Base-by-base conservation (phyloP, 1,139 yeast species). In the Lipomyces yarrowii region DNA sequence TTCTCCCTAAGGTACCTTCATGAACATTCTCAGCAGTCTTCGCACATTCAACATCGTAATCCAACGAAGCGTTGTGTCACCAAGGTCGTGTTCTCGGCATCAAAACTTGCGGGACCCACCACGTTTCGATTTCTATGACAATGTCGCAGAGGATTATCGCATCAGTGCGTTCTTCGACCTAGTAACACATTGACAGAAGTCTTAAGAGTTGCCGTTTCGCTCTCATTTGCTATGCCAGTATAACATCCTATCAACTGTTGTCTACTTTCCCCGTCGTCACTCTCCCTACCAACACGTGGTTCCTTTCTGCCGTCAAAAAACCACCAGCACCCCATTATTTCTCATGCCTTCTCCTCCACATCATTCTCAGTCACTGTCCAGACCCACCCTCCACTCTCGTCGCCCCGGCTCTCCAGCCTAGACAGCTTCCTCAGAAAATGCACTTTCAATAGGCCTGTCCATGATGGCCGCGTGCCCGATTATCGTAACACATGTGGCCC, bases 371-470 rank as follows among this genome's bases (percentile, higher is more conserved):
- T 52, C 23, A 53, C 67, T 64, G 67, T 59, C 67, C 57, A 64
- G 67, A 57, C 62, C 64, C 64, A 61, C 54, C 59, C 48, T 18
- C 32, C 48, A 23, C 56, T 8, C 8, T 37, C 23, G 23, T 37
- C 23, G 23, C 15, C 55, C 23, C 57, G 23, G 21, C 35, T 63
- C 69, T 60, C 62, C 65, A 57, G 57, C 56, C 64, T 70, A 70
- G 62, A 70, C 72, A 60, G 72, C 63, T 76, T 90, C 92, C 77
- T 91, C 98, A 78, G 93, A 97, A 65, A 67, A 94, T 48, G 96
- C 98, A 59, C 96, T 90, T 81, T 94, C 99, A 73, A 96, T 92
- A 57, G 99, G 99, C 81, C 94, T 94, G 77, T 96, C 99, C 91
- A 96, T 87, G 72, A 96, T 85, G 15, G 96, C 81, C 64, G 99